phyloP scores from a whole-genome alignment of 2,329 filamentous ascomycete species.

The Verticillium albo-atrum region DNA sequence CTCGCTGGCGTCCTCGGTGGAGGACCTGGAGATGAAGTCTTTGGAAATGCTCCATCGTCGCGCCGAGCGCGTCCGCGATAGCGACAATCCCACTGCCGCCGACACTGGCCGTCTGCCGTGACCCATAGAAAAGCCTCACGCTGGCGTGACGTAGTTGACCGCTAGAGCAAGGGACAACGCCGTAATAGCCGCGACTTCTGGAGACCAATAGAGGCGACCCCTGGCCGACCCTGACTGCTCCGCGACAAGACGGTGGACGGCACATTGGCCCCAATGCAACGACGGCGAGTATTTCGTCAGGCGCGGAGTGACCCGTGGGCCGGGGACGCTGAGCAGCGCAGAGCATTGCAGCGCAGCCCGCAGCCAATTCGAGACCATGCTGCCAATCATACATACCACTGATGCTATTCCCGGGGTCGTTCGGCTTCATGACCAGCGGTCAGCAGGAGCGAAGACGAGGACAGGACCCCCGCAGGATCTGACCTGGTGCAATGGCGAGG shows the following conservation, averaged over 20 bases:
- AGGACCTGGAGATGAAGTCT: background rate
- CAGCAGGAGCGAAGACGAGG: background rate
- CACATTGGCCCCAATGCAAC: background rate
- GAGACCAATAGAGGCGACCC: background rate
- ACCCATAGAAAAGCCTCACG: background rate
- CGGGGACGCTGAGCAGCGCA: background rate
- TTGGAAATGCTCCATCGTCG: background rate
- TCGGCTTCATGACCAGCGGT: background rate
- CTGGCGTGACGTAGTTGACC: background rate
- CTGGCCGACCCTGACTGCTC: background rate
- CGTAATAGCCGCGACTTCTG: background rate
- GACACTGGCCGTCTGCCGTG: background rate
- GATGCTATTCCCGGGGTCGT: background rate
- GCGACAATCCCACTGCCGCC: background rate
- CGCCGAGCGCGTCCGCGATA: background rate
- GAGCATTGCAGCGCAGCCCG: background rate
- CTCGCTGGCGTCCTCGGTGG: background rate
- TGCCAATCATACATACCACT: background rate
- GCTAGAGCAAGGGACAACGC: background rate
- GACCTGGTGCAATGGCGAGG: background rate
- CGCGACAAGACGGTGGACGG: background rate
- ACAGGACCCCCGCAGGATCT: background rate
- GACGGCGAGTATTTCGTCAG: background rate
- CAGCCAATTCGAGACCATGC: background rate
- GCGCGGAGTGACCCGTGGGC: background rate